phyloP scores from a whole-genome alignment of 2,329 filamentous ascomycete genomes.

The Colletotrichum lindemuthianum region DNA sequence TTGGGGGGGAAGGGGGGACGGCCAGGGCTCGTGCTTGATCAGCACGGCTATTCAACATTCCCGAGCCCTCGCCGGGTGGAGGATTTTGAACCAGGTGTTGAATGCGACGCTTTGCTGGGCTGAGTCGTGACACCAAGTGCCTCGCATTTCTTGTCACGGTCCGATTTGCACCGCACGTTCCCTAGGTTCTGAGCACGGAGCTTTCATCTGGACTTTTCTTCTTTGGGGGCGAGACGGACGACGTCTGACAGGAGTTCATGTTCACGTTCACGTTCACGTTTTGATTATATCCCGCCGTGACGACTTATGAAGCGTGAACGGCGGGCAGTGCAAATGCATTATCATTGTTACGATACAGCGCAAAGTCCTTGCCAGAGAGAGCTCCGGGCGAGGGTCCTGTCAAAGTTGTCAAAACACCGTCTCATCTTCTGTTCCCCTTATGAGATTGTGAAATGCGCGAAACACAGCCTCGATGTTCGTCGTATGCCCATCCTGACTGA shows the following conservation, averaged over 20 bases:
- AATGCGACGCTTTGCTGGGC: background rate
- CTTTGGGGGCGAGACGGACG: background rate
- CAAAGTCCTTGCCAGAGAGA: too few relatives aligned
- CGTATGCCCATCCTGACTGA: too few relatives aligned
- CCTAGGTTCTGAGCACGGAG: constrained; percentile 13
- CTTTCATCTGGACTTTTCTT: constrained; percentile 23
- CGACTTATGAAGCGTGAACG: constrained; percentile 11
- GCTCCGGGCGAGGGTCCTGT: background rate
- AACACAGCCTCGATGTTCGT: constrained; percentile 29
- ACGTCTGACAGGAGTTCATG: constrained; percentile 23
- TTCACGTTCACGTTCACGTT: constrained; percentile 6
- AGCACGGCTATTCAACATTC: constrained; percentile 26
- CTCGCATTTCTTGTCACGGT: constrained; percentile 10
- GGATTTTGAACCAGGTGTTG: background rate
- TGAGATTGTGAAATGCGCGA: background rate
- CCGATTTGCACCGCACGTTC: background rate
- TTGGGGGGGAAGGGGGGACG: too few relatives aligned
- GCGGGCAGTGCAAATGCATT: background rate
- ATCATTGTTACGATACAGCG: too few relatives aligned
- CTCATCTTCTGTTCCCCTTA: constrained; percentile 8
- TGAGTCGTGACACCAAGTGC: constrained; percentile 19
- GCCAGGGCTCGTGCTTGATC: constrained; percentile 11
- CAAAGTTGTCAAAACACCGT: constrained; percentile 5
- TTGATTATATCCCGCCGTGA: background rate
- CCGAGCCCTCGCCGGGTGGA: constrained; percentile 8